Base-by-base conservation (phyloP, 2,329 filamentous ascomycete species). In the Cordyceps fumosorosea region DNA sequence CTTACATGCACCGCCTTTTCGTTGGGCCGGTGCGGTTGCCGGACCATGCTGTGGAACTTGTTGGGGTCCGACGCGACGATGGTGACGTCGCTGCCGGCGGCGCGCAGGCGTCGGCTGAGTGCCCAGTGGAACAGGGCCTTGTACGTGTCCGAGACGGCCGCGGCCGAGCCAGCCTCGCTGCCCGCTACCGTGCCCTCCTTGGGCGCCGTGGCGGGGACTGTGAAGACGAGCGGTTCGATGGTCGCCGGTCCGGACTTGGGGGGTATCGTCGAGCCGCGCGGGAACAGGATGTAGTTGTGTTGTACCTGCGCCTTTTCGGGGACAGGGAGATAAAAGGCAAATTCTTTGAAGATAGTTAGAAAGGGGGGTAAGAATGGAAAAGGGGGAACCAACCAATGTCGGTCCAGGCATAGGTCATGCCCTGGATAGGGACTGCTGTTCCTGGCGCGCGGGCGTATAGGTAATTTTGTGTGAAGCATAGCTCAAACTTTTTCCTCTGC, bases 1-100 rank as follows among this genome's bases (percentile, higher is more conserved):
- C 83, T 85, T 51, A 89, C 81, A 66, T 88, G 85, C 20, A 88
- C 85, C 0, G 86, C 85, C 68, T 81, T 83, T 65, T 89, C 86
- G 58, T 77, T 79, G 1, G 83, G 84, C 32, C 85, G 78, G 65
- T 86, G 83, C 6, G 83, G 71, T 67, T 87, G 84, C 57, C 79
- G 79, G 16, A 82, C 75, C 44, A 78, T 76, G 64, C 82, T 85
- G 68, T 83, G 80, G 68, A 88, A 88, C 20, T 84, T 76, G 63
- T 77, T 77, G 1, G 82, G 75, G 66, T 87, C 80, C 34, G 84
- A 76, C 1, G 80, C 72, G 8, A 81, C 74, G 56, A 88, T 80
- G 11, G 80, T 72, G 34, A 80, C 72, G 2, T 72, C 66, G 64
- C 79, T 84, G 29, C 77, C 78, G 2, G 76, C 79, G 1, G 78